Base-by-base conservation (phyloP, 805 yeast genomes). In the Candida easanensis region DNA sequence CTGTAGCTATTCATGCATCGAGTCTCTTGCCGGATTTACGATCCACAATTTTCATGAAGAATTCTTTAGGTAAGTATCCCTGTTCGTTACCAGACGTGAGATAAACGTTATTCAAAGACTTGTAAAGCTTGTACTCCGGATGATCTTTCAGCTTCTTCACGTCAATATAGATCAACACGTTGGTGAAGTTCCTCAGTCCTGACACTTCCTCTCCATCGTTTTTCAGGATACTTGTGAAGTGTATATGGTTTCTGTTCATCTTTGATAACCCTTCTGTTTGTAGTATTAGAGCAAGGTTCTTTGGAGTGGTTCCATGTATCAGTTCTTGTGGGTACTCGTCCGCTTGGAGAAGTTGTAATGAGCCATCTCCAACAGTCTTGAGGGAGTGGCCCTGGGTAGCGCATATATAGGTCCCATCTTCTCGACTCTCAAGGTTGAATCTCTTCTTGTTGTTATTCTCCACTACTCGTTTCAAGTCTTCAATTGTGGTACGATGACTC, bases 371-470 rank as follows among this genome's bases (percentile, higher is more conserved):
- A 1, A 80, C 68, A 0, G 54, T 45, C 26, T 61, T 58, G 5
- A 91, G 65, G 0, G 95, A 80, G 62, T 93, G 99, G 4, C 99
- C 99, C 63, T 93, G 99, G 40, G 83, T 82, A 4, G 99, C 98
- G 58, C 97, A 79, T n/a, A 91, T 77, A 27, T 52, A 38, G 11
- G 48, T 38, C 11, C 59, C 63, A 4, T 53, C 65, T 5, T 60
- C 63, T 9, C 53, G 53, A 5, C 41, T 39, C 7, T 46, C 46
- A 11, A 89, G 47, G 27, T 73, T 71, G 63, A 82, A 91, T 42
- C 99, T 62, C 52, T 82, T 72, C 64, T 91, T 91, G 41, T 74
- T 80, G 54, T 90, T 86, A 7, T 61, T 67, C 0, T 61, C 70
- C 0, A 89, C 96, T 1, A 88, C 73, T 16, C 77, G 56, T 33